A percentile compares a stretch with the other conserved stretches of the same genome.
phyloP scores from a whole-genome alignment of 1,284 basidiomycete species.

The Coniferiporia sulphurascens region DNA sequence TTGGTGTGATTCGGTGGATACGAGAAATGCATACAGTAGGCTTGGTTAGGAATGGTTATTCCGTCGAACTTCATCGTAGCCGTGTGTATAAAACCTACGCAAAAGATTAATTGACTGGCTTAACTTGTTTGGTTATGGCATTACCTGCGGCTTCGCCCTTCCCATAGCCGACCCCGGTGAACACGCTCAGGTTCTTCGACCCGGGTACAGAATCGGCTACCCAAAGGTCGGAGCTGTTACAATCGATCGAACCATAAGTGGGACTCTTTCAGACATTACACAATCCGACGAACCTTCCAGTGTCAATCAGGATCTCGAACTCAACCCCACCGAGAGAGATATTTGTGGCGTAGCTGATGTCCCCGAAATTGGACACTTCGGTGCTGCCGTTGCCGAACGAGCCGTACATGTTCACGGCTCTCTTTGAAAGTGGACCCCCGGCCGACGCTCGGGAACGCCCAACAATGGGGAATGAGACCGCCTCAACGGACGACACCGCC shows the following conservation, averaged over 20 bases:
- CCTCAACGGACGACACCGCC: not conserved
- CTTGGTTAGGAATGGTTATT: constrained; percentile 4
- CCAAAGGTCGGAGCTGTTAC: constrained; percentile 11
- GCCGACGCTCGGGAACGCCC: not conserved
- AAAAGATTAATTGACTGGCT: constrained; percentile 1
- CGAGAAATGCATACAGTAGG: not conserved
- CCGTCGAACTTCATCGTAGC: constrained; percentile 37
- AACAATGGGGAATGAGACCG: not conserved
- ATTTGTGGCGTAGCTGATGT: constrained; percentile 48
- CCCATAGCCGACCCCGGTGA: not conserved
- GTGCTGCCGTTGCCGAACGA: constrained; percentile 4
- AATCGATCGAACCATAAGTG: not conserved
- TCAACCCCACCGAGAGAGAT: constrained; percentile 18
- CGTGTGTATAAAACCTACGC: constrained; percentile 46
- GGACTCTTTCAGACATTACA: no score
- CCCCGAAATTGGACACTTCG: constrained; percentile 36
- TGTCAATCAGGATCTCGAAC: constrained; percentile 9
- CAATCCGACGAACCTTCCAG: constrained; percentile 9
- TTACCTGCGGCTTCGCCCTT: not conserved
- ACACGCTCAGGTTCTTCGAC: constrained; percentile 5
- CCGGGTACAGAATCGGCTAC: not conserved
- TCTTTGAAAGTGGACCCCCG: not conserved
- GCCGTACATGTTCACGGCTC: constrained; percentile 5
- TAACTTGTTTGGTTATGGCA: not conserved
- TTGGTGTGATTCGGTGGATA: not conserved